phyloP scores from a whole-genome alignment of 768 basidiomycete genomes.

The Mrakia gelida region DNA sequence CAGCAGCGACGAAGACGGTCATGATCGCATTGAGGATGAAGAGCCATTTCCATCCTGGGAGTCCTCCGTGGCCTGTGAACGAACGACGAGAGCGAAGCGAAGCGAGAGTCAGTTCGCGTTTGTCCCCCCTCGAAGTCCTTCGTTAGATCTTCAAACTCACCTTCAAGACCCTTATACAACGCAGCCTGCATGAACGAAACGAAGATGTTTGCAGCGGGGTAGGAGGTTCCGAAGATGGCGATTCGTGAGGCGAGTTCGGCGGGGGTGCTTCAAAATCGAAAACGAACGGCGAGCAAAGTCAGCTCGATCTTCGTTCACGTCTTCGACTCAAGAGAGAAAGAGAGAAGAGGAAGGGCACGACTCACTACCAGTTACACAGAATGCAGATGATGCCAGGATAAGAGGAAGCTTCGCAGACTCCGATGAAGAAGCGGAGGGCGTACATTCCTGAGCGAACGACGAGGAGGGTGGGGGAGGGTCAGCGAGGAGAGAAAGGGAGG shows the following conservation, averaged over 20 bases:
- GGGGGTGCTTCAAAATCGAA: conserved; percentile 24
- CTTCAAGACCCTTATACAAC: conserved; percentile 33
- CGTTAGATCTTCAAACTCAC: not conserved
- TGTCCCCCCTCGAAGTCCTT: too few relatives aligned
- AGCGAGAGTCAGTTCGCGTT: not conserved
- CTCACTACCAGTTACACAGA: conserved; percentile 29
- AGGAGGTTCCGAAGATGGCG: conserved; percentile 35
- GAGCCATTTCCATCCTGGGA: conserved; percentile 35
- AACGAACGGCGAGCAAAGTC: too few relatives aligned
- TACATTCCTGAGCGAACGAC: conserved; percentile 28
- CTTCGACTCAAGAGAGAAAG: too few relatives aligned
- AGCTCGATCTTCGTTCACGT: too few relatives aligned
- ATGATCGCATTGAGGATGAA: conserved; percentile 33
- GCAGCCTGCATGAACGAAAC: conserved; percentile 36
- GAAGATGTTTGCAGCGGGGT: conserved; percentile 35
- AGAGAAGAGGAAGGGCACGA: not conserved
- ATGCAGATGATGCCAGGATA: conserved; percentile 32
- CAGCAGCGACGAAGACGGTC: conserved; percentile 35
- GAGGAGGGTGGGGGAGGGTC: not conserved
- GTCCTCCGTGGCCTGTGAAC: conserved; percentile 27
- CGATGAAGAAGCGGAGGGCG: conserved; percentile 39
- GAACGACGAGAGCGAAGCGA: not conserved
- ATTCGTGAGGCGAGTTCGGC: conserved; percentile 34
- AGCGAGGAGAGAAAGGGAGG: not conserved
- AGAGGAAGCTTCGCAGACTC: conserved; percentile 34